Percentiles rank a stretch among this genome's conserved stretches.
phyloP scores from a whole-genome alignment of 441 rosid genomes.

The Pelargonium fulgidum region DNA sequence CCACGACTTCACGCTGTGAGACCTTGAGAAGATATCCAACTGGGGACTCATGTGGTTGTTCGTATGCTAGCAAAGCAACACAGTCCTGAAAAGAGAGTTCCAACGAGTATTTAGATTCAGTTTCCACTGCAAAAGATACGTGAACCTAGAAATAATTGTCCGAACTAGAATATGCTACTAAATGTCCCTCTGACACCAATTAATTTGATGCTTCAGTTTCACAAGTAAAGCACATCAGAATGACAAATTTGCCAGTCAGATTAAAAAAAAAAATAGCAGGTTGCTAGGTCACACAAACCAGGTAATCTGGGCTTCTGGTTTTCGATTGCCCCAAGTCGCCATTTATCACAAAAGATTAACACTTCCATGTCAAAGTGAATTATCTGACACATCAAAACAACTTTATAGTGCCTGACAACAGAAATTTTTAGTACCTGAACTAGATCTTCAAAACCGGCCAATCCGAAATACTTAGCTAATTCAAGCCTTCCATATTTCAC shows the following conservation, averaged over 20 bases:
- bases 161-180: not conserved
- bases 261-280: too few relatives aligned
- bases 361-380: too few relatives aligned
- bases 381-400: not conserved
- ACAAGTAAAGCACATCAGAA: not conserved
- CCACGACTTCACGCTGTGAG: conserved; percentile 73
- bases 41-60: conserved; percentile 55
- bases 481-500: conserved; percentile 67
- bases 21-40: conserved; percentile 67
- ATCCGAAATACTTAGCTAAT: conserved; percentile 50
- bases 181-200: not conserved
- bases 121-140: not conserved
- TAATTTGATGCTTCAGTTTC: not conserved
- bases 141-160: not conserved
- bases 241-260: too few relatives aligned
- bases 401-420: not conserved
- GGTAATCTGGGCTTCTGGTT: too few relatives aligned
- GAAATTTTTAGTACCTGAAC: conserved; percentile 46
- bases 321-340: too few relatives aligned
- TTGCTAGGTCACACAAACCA: too few relatives aligned
- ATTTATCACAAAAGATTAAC: too few relatives aligned
- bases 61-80: conserved; percentile 73
- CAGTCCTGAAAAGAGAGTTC: conserved; percentile 47
- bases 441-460: conserved; percentile 38
- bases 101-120: conserved; percentile 10